A percentile compares a stretch with the other conserved stretches of the same genome.
These are phyloP conservation scores for Chytriomyces sp. DNA, from an alignment of 192 early-diverging fungal species.

Conservation along the genomic window DNA sequence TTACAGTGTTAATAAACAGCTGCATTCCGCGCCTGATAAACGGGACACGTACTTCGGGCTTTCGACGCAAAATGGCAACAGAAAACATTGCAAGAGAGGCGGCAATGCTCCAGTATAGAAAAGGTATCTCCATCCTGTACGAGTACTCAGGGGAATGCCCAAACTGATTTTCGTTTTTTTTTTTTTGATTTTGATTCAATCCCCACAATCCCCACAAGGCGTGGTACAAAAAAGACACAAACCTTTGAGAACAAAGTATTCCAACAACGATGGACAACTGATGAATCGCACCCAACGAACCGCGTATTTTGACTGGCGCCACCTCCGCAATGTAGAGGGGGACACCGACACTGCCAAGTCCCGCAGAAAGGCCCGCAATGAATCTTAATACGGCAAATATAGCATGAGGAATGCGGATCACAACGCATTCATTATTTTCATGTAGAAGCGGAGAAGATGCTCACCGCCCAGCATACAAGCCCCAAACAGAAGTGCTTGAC, in stretches of 20 bases:
- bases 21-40: neutral
- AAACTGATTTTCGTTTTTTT: conserved; percentile 17
- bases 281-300: conserved; percentile 80
- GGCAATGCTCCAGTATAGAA: conserved; percentile 55
- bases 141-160: conserved; percentile 54
- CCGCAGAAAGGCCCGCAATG: conserved; percentile 77
- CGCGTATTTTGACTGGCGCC: conserved; percentile 70
- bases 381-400: conserved; percentile 47
- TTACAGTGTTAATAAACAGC: neutral
- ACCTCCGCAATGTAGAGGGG: conserved; percentile 84
- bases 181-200: neutral
- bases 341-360: conserved; percentile 75
- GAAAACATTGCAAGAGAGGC: conserved; percentile 64
- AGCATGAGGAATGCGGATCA: neutral
- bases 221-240: conserved; percentile 29
- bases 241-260: conserved; percentile 74
- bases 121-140: conserved; percentile 72
- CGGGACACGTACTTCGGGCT: conserved; percentile 59
- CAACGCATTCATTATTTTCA: neutral
- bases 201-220: neutral
- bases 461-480: conserved; percentile 51
- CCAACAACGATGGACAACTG: conserved; percentile 85
- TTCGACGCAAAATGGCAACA: conserved; percentile 80
- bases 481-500: conserved; percentile 53
- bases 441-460: neutral